phyloP scores from a whole-genome alignment of 148 eudicot species.

The Talinum fruticosum region DNA sequence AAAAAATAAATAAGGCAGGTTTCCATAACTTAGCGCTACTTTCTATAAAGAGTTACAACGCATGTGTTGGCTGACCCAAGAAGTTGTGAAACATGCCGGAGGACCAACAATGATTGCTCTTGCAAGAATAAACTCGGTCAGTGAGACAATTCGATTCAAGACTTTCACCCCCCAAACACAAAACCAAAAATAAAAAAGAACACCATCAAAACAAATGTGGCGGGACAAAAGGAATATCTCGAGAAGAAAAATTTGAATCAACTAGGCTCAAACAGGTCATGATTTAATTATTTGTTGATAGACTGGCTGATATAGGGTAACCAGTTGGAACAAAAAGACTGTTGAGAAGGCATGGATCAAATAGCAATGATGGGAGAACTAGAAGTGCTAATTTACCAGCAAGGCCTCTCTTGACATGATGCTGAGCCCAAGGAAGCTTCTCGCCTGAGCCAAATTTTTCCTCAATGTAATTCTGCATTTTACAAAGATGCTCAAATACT shows the following conservation, averaged over 20 bases:
- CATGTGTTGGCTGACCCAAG: background rate
- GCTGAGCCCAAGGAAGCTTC: slow-evolving; percentile 50
- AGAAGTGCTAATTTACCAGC: slow-evolving; percentile 40
- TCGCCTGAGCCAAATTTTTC: slow-evolving; percentile 58
- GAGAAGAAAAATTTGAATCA: background rate
- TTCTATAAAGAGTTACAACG: background rate
- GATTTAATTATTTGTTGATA: background rate
- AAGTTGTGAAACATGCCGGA: background rate
- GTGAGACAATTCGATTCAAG: background rate
- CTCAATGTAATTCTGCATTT: slow-evolving; percentile 52
- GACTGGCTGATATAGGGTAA: background rate
- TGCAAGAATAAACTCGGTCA: background rate
- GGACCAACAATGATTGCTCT: background rate
- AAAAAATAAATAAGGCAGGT: background rate
- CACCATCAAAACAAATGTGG: background rate
- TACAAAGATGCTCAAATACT: slow-evolving; percentile 1
- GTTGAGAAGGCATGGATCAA: background rate
- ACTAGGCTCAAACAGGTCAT: background rate
- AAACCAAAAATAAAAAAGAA: too few species aligned
- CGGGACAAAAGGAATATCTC: background rate
- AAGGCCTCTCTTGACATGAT: slow-evolving; percentile 63
- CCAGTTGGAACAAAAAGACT: background rate
- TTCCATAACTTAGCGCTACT: background rate
- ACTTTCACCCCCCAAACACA: too few species aligned
- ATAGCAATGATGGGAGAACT: background rate